Conservation (phyloP, 2,329 filamentous ascomycete genomes). For the Sclerotiophoma versabilis region DNA sequence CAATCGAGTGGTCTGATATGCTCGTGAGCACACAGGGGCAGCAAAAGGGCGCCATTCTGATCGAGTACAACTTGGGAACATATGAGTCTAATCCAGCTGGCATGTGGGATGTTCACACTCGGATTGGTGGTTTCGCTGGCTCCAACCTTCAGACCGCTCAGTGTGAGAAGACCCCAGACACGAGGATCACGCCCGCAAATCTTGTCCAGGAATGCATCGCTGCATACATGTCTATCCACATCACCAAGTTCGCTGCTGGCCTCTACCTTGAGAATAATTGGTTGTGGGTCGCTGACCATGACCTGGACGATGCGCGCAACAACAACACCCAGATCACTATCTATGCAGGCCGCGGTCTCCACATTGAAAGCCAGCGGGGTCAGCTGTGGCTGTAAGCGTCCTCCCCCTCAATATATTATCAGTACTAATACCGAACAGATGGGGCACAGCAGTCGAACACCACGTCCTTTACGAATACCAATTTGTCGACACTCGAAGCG, state of each 20-base stretch:
- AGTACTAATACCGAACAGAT: conserved; percentile 45
- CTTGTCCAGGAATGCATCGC: conserved; percentile 72
- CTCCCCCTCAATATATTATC: conserved; percentile 50
- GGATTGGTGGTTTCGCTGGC: conserved; percentile 80
- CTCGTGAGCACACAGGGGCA: conserved; percentile 73
- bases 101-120: conserved; percentile 88
- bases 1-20: conserved; percentile 75
- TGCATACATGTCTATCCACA: conserved; percentile 64
- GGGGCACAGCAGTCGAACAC: conserved; percentile 72
- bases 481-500: conserved; percentile 75
- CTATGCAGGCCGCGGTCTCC: conserved; percentile 83
- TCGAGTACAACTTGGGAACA: conserved; percentile 74
- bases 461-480: conserved; percentile 79
- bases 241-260: conserved; percentile 61
- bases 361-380: conserved; percentile 65
- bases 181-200: conserved; percentile 56
- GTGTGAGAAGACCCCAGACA: conserved; percentile 77
- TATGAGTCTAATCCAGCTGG: conserved; percentile 66
- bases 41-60: conserved; percentile 71
- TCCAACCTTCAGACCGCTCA: conserved; percentile 77
- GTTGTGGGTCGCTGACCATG: conserved; percentile 86
- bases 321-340: conserved; percentile 73
- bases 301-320: conserved; percentile 76
- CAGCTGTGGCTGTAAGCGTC: conserved; percentile 62
- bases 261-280: conserved; percentile 88